Percentiles rank a stretch among this genome's conserved stretches.
Evolutionary conservation across 2,329 filamentous ascomycete species (phyloP).

Genomic region (Byssochlamys sp.): DNA sequence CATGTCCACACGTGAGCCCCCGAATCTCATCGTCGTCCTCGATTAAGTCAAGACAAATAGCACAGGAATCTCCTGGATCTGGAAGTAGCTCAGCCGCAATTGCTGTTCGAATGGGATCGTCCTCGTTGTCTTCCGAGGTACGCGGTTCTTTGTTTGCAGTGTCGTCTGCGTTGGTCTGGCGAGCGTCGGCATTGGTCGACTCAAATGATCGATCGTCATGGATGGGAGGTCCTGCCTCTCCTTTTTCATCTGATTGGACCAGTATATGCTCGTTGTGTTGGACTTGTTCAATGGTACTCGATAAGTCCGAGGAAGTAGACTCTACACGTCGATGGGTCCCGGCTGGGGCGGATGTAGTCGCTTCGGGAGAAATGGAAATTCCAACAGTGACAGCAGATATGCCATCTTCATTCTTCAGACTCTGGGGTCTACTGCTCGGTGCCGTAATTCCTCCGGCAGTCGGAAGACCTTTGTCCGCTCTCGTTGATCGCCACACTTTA

Average conservation of each 20-base stretch:
- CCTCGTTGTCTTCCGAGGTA: slow-evolving; percentile 60
- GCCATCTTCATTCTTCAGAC: slow-evolving; percentile 56
- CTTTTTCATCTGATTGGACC: slow-evolving; percentile 12
- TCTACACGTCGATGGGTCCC: slow-evolving; percentile 11
- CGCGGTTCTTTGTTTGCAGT: slow-evolving; percentile 41
- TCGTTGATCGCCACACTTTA: slow-evolving; percentile 80
- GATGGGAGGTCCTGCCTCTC: slow-evolving; percentile 1
- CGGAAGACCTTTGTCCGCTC: slow-evolving; percentile 73
- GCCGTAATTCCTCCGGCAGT: slow-evolving; percentile 73
- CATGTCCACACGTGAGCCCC: slow-evolving; percentile 89
- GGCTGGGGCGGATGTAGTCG: slow-evolving; percentile 14
- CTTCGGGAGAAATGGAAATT: slow-evolving; percentile 12
- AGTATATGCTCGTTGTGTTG: slow-evolving; percentile 6
- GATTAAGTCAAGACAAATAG: slow-evolving; percentile 87
- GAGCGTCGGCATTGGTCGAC: slow-evolving; percentile 11
- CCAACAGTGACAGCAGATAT: slow-evolving; percentile 16
- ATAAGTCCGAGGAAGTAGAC: slow-evolving; percentile 8
- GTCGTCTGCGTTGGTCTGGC: slow-evolving; percentile 18
- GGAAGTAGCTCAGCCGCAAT: slow-evolving; percentile 70
- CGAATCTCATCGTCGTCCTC: slow-evolving; percentile 94
- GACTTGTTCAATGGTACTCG: slow-evolving; percentile 9
- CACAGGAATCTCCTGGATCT: slow-evolving; percentile 82
- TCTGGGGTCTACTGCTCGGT: slow-evolving; percentile 60
- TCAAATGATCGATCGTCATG: slow-evolving; percentile 10
- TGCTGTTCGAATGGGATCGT: slow-evolving; percentile 70